Base-by-base conservation (phyloP, 495 filamentous ascomycete genomes). In the Annulohypoxylon moriforme region DNA sequence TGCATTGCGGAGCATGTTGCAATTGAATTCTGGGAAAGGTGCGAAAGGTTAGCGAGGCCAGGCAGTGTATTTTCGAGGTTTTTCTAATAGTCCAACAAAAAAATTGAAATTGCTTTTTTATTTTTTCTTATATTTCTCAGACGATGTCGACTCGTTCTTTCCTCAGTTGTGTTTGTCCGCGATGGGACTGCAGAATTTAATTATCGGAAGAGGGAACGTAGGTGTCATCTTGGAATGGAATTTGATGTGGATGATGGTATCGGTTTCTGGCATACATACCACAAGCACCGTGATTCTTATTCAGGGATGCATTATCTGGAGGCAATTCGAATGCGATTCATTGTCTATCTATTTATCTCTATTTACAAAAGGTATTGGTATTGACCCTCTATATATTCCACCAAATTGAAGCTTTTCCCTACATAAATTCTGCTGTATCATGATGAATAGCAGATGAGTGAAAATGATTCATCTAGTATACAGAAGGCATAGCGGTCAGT, bases 111-210 rank as follows among this genome's bases (percentile, higher is more conserved):
- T 68, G 52, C 52, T 66, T 63, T 75, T 20, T 44, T 18, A 64
- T 63, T 75, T 20, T 44, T 18, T 44, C 1, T 42, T 20, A 8
- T 71, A 7, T n/a, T n/a, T 71, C 60, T 83, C 81, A 82, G 80
- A 82, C 79, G 79, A 82, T 83, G 80, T 83, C 81, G 81, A 74
- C 75, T 83, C 78, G 72, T 76, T 77, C 34, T 66, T 72, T 77
- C 73, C 71, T 67, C 67, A 69, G 60, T 10, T 31, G 20, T 50
- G n/a, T 53, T 68, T 71, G 69, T 57, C 53, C 69, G 31, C 64
- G 49, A 71, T 40, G 63, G 68, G 67, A 78, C 69, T 10, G 78
- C 73, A 71, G 75, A 72, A 71, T 73, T 24, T 62, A 16, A 59
- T 67, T 33, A 25, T 77, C 67, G 73, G 72, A 46, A 64, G 72